Evolutionary conservation across 2,329 filamentous ascomycete species (phyloP).

Genomic region (Ophiocordyceps camponoti-saundersi): DNA sequence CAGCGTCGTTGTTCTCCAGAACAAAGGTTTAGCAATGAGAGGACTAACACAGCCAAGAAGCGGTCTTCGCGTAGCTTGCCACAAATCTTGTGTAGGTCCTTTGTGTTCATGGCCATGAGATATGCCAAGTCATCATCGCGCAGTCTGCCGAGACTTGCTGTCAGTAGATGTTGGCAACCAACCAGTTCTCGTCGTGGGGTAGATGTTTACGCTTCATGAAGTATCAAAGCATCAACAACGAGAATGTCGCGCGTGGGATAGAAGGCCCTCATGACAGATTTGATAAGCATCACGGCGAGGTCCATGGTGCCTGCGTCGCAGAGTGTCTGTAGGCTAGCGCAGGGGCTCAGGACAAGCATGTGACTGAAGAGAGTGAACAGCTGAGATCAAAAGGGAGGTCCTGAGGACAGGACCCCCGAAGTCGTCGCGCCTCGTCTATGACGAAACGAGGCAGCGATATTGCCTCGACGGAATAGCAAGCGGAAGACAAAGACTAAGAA

Average conservation of each 20-base stretch:
- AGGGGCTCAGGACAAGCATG: neutral
- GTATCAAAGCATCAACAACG: conserved; percentile 70
- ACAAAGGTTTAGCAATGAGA: neutral
- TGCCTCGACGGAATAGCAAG: no score
- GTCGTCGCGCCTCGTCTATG: no score
- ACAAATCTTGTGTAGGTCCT: conserved; percentile 81
- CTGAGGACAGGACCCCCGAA: no score
- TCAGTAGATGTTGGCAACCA: neutral
- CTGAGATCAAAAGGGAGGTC: neutral
- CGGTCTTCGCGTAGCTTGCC: conserved; percentile 74
- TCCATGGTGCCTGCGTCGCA: neutral
- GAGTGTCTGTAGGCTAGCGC: neutral
- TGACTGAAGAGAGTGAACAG: no score
- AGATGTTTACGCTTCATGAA: conserved; percentile 54
- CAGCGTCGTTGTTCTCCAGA: neutral
- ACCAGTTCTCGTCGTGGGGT: neutral
- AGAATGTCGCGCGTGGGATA: conserved; percentile 74
- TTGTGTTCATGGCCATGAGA: conserved; percentile 75
- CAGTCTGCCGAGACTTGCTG: conserved; percentile 52
- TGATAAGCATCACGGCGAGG: conserved; percentile 51
- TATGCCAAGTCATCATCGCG: conserved; percentile 79
- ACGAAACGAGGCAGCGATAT: no score
- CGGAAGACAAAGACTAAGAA: no score
- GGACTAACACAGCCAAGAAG: conserved; percentile 58
- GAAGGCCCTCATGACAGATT: conserved; percentile 73